Percentiles rank a stretch among this genome's conserved stretches.
Conservation (phyloP, 1,284 basidiomycete genomes). For the Wallemia mellicola region DNA sequence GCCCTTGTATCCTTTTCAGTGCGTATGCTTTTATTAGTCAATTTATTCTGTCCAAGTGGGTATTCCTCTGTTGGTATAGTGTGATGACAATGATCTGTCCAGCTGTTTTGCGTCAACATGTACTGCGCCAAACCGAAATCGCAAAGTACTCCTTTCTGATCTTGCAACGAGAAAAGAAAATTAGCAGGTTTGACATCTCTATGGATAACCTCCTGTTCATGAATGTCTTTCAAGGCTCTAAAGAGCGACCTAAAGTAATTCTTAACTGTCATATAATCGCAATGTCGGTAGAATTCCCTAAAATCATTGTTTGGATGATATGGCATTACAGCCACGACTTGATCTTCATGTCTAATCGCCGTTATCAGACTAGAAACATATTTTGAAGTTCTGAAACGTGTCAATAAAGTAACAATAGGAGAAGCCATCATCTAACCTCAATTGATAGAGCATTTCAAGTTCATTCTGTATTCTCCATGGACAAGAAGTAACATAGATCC, state of each 20-base stretch:
- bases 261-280: slow-evolving; percentile 26
- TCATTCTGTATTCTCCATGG: slow-evolving; percentile 83
- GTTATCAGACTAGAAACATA: slow-evolving; percentile 52
- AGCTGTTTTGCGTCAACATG: slow-evolving; percentile 9
- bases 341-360: slow-evolving; percentile 69
- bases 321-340: slow-evolving; percentile 82
- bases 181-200: slow-evolving; percentile 97
- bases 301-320: slow-evolving; percentile 82
- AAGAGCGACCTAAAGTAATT: slow-evolving; percentile 76
- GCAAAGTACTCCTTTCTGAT: slow-evolving; percentile 57
- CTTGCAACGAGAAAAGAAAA: slow-evolving; percentile 71
- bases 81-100: slow-evolving; percentile 31
- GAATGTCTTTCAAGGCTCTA: slow-evolving; percentile 62
- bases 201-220: slow-evolving; percentile 67
- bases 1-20: not conserved
- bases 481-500: slow-evolving; percentile 86
- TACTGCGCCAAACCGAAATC: slow-evolving; percentile 76
- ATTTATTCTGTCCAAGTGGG: slow-evolving; percentile 33
- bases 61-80: slow-evolving; percentile 26
- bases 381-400: not conserved
- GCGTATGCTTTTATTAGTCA: not conserved
- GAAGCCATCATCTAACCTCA: slow-evolving; percentile 12
- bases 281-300: slow-evolving; percentile 21
- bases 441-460: slow-evolving; percentile 61
- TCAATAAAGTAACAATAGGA: not conserved